These are phyloP conservation scores for Taxillus chinensis DNA, from an alignment of 164 flowering plant species.

Conservation along the genomic window DNA sequence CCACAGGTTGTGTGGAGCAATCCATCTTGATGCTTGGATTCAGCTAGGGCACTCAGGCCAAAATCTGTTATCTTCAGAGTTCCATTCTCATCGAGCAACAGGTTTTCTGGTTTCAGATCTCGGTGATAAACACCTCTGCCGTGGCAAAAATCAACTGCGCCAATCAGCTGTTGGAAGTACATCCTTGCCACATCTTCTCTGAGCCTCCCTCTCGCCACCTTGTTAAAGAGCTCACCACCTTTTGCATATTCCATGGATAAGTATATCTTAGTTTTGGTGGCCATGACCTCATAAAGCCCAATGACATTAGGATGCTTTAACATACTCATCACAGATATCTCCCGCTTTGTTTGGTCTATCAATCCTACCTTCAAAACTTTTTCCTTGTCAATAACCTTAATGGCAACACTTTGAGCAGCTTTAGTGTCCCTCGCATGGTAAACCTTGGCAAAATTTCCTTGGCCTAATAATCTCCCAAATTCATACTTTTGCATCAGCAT, in stretches of 20 bases:
- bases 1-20: slow-evolving; percentile 54
- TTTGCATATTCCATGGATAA: slow-evolving; percentile 43
- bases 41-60: slow-evolving; percentile 43
- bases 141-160: slow-evolving; percentile 44
- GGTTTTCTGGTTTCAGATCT: slow-evolving; percentile 47
- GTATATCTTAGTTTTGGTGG: slow-evolving; percentile 42
- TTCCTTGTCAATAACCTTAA: slow-evolving; percentile 51
- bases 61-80: slow-evolving; percentile 47
- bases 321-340: slow-evolving; percentile 38
- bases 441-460: slow-evolving; percentile 51
- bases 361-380: slow-evolving; percentile 38
- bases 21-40: slow-evolving; percentile 32
- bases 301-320: slow-evolving; percentile 35
- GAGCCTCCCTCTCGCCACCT: slow-evolving; percentile 38
- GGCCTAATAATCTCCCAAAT: slow-evolving; percentile 42
- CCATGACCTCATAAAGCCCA: slow-evolving; percentile 49
- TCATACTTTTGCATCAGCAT: slow-evolving; percentile 40
- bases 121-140: slow-evolving; percentile 50
- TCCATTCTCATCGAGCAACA: slow-evolving; percentile 40
- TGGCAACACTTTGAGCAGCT: slow-evolving; percentile 38
- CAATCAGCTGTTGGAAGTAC: slow-evolving; percentile 40
- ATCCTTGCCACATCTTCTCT: slow-evolving; percentile 33
- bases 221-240: slow-evolving; percentile 53
- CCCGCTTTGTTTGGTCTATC: slow-evolving; percentile 39
- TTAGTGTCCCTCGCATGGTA: slow-evolving; percentile 29